These are phyloP conservation scores for Sporothrix curviconia DNA, from an alignment of 2,329 filamentous ascomycete genomes.

Conservation along the genomic window DNA sequence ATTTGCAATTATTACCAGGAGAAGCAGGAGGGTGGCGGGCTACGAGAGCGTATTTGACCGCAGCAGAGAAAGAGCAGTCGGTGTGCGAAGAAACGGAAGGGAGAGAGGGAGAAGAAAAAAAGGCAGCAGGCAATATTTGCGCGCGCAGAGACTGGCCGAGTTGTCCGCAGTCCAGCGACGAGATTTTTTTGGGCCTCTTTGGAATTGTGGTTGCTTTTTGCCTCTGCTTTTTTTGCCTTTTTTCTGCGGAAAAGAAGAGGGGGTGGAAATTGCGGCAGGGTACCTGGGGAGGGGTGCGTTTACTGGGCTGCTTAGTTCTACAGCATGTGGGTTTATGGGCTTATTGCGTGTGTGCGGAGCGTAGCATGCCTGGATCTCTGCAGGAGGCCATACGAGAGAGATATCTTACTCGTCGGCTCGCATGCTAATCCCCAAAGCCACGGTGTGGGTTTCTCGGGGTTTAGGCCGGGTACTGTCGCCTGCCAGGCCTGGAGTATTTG, in stretches of 20 bases:
- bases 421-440: slow-evolving; percentile 10
- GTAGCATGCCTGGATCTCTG: slow-evolving; percentile 16
- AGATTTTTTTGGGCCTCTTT: background rate
- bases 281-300: background rate
- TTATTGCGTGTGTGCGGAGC: slow-evolving; percentile 16
- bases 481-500: background rate
- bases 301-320: background rate
- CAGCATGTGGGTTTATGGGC: slow-evolving; percentile 5
- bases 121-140: slow-evolving; percentile 6
- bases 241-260: slow-evolving; percentile 11
- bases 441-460: slow-evolving; percentile 16
- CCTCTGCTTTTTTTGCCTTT: slow-evolving; percentile 10
- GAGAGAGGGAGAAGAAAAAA: slow-evolving; percentile 6
- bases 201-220: slow-evolving; percentile 11
- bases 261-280: slow-evolving; percentile 5
- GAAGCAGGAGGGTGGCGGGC: slow-evolving; percentile 30
- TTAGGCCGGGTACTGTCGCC: slow-evolving; percentile 8
- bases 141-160: slow-evolving; percentile 25
- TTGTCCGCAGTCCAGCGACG: slow-evolving; percentile 11
- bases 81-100: background rate
- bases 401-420: background rate
- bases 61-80: slow-evolving; percentile 22
- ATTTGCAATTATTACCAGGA: slow-evolving; percentile 9
- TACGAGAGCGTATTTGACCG: slow-evolving; percentile 33
- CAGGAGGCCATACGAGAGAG: background rate